These are phyloP conservation scores for Eragrostis nindensis DNA, from an alignment of 176 grass and related monocot genomes.

Conservation along the genomic window DNA sequence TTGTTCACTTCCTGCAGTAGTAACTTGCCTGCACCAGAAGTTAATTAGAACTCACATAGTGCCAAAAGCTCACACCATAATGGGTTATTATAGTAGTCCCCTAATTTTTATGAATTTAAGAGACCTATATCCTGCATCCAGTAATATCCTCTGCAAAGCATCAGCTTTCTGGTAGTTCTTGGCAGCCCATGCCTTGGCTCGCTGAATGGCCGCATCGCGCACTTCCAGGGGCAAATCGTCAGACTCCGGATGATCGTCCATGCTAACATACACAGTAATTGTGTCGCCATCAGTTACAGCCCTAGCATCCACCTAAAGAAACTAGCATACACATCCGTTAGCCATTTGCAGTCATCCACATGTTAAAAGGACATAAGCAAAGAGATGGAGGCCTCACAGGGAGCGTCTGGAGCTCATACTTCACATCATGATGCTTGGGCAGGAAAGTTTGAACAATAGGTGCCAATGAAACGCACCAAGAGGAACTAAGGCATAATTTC, in stretches of 20 bases:
- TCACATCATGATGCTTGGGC: conserved; percentile 46
- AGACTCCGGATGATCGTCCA: conserved; percentile 43
- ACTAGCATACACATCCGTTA: conserved; percentile 12
- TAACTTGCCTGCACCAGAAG: conserved; percentile 51
- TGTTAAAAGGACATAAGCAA: not conserved
- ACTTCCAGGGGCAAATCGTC: conserved; percentile 56
- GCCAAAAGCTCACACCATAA: not conserved
- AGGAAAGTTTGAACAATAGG: conserved; percentile 12
- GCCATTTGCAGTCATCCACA: not conserved
- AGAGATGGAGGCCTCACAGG: conserved; percentile 62
- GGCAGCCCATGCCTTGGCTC: conserved; percentile 12
- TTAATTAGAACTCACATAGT: conserved; percentile 8
- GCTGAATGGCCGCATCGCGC: conserved; percentile 7
- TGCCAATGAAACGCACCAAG: conserved; percentile 3
- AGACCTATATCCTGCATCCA: conserved; percentile 74
- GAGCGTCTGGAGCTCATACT: conserved; percentile 80
- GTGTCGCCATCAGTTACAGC: conserved; percentile 79
- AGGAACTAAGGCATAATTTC: conserved; percentile 17
- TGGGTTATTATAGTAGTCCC: not conserved
- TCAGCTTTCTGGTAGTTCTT: conserved; percentile 60
- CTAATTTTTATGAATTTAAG: not conserved
- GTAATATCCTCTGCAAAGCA: conserved; percentile 69
- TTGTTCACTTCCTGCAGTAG: conserved; percentile 31
- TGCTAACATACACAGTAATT: conserved; percentile 66
- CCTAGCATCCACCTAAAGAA: conserved; percentile 68